A percentile compares a stretch with the other conserved stretches of the same genome.
These are phyloP conservation scores for Cutaneotrichosporon sp. DNA, from an alignment of 1,284 basidiomycete species.

Conservation along the genomic window DNA sequence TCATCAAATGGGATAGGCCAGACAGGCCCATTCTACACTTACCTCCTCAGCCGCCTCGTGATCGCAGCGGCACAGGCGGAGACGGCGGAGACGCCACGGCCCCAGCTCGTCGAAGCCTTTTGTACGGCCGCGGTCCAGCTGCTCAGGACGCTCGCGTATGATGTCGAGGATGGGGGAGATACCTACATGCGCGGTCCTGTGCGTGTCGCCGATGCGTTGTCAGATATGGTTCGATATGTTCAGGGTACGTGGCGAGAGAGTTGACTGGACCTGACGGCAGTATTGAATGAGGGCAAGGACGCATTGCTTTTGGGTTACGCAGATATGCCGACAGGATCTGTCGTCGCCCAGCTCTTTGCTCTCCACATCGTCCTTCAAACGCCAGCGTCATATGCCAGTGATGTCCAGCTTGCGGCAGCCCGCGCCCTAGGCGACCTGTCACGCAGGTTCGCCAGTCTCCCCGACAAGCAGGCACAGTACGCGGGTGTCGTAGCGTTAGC, in stretches of 20 bases:
- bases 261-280: background rate
- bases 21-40: constrained; percentile 35
- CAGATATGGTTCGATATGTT: constrained; percentile 23
- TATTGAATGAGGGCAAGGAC: constrained; percentile 5
- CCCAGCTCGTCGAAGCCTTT: constrained; percentile 12
- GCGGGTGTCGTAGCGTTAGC: constrained; percentile 6
- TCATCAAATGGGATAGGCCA: too few species aligned
- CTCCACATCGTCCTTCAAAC: constrained; percentile 19
- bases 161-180: constrained; percentile 20
- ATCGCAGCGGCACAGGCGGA: constrained; percentile 25
- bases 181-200: constrained; percentile 24
- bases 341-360: constrained; percentile 13
- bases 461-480: constrained; percentile 15
- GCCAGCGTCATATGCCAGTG: constrained; percentile 11
- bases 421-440: constrained; percentile 16
- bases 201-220: constrained; percentile 16
- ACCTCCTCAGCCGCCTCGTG: constrained; percentile 38
- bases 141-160: constrained; percentile 20
- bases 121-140: constrained; percentile 18
- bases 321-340: constrained; percentile 11
- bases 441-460: background rate
- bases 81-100: background rate
- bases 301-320: constrained; percentile 13
- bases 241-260: constrained; percentile 21
- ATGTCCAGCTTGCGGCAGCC: constrained; percentile 11